phyloP scores from a whole-genome alignment of 2,329 filamentous ascomycete species.

The Fusarium coffeatum region DNA sequence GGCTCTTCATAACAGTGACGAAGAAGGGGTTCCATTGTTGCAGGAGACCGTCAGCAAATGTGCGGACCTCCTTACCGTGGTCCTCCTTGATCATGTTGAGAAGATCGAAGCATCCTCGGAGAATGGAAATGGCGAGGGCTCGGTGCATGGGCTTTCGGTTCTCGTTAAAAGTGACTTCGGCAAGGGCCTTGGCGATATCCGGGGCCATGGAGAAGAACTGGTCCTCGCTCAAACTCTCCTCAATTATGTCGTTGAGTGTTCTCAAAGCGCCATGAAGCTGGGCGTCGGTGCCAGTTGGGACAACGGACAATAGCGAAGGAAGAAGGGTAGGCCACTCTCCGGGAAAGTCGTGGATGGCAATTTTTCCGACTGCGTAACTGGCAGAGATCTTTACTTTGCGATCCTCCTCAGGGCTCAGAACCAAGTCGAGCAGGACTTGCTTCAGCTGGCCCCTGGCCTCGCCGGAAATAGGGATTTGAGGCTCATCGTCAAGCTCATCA shows the following conservation, averaged over 20 bases:
- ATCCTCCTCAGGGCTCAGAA: slow-evolving; percentile 77
- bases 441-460: slow-evolving; percentile 79
- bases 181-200: slow-evolving; percentile 85
- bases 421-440: slow-evolving; percentile 79
- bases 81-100: slow-evolving; percentile 97
- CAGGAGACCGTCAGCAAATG: slow-evolving; percentile 88
- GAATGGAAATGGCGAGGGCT: slow-evolving; percentile 88
- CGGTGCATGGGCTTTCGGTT: slow-evolving; percentile 79
- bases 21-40: slow-evolving; percentile 92
- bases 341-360: slow-evolving; percentile 92
- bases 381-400: slow-evolving; percentile 90
- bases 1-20: slow-evolving; percentile 78
- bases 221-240: slow-evolving; percentile 91
- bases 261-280: slow-evolving; percentile 91
- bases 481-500: slow-evolving; percentile 74
- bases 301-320: slow-evolving; percentile 79
- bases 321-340: slow-evolving; percentile 94
- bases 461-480: slow-evolving; percentile 75
- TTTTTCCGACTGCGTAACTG: slow-evolving; percentile 86
- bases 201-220: slow-evolving; percentile 93
- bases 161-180: slow-evolving; percentile 82
- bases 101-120: slow-evolving; percentile 91
- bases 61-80: slow-evolving; percentile 85
- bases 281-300: slow-evolving; percentile 78
- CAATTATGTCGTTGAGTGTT: slow-evolving; percentile 89